phyloP scores from a whole-genome alignment of 78 protist species.

The Dictyostelium brefeldianum region DNA sequence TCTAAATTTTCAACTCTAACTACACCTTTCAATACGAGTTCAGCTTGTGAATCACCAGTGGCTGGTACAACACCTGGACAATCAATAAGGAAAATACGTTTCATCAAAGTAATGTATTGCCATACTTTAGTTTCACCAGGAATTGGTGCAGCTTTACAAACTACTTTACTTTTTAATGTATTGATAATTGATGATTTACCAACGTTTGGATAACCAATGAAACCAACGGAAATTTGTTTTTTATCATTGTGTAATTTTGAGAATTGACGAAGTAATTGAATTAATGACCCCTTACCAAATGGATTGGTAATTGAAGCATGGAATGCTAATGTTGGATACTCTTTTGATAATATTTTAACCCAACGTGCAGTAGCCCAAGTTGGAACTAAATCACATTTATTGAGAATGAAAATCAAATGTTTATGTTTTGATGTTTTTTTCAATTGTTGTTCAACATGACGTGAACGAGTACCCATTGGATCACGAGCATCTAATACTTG shows the following conservation, averaged over 20 bases:
- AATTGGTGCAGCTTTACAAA: constrained; percentile 98
- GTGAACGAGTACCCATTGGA: constrained; percentile 97
- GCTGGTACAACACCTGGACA: constrained; percentile 98
- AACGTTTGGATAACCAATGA: constrained; percentile 97
- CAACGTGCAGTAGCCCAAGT: constrained; percentile 97
- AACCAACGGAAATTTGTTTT: constrained; percentile 97
- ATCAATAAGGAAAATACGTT: constrained; percentile 97
- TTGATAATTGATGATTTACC: constrained; percentile 99
- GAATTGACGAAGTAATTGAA: constrained; percentile 96
- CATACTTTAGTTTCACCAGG: constrained; percentile 99
- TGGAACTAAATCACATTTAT: constrained; percentile 99
- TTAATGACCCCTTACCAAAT: constrained; percentile 99
- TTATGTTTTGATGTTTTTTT: constrained; percentile 94
- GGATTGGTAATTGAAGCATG: constrained; percentile 98
- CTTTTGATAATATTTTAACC: constrained; percentile 92
- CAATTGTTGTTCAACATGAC: constrained; percentile 81
- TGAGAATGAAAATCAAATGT: constrained; percentile 98
- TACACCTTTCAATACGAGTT: constrained; percentile 93
- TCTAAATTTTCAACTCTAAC: constrained; percentile 96
- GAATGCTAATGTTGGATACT: constrained; percentile 99
- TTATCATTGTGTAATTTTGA: constrained; percentile 93
- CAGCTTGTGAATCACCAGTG: constrained; percentile 90
- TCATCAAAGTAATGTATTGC: constrained; percentile 98
- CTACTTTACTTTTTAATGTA: constrained; percentile 93
- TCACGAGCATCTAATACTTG: constrained; percentile 98